These are phyloP conservation scores for Lactifluus echinatus DNA, from an alignment of 768 basidiomycete species.

Conservation along the genomic window DNA sequence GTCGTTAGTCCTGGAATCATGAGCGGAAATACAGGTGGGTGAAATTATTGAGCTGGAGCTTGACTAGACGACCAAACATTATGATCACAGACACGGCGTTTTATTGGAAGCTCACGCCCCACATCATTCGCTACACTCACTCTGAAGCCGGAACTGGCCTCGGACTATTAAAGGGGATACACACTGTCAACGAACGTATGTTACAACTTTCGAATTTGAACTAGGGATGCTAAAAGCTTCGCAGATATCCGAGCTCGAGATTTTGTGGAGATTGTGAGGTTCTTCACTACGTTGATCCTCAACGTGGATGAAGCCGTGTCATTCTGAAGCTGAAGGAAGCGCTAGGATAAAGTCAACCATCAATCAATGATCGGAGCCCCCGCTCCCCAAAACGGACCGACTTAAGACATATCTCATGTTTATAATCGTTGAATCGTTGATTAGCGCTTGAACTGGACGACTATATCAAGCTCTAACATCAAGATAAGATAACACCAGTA, in stretches of 20 bases:
- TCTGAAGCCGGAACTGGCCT: constrained; percentile 16
- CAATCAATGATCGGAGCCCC: no score
- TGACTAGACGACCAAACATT: neutral
- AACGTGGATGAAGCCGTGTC: constrained; percentile 48
- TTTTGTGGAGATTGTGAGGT: constrained; percentile 58
- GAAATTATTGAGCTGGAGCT: neutral
- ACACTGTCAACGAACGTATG: constrained; percentile 68
- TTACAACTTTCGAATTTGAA: neutral
- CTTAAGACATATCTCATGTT: no score
- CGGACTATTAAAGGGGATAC: constrained; percentile 34
- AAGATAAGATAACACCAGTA: no score
- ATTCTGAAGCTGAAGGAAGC: neutral
- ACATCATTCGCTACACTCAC: constrained; percentile 19
- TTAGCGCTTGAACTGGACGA: no score
- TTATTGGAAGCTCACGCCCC: constrained; percentile 18
- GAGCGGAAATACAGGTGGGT: constrained; percentile 31
- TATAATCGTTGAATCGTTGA: no score
- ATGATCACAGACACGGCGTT: constrained; percentile 9
- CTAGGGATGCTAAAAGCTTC: neutral
- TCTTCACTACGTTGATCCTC: constrained; percentile 55
- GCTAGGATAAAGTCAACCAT: no score
- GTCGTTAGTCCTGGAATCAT: constrained; percentile 34
- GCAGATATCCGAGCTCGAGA: constrained; percentile 41
- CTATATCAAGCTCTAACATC: no score
- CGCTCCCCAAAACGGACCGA: no score